Evolutionary conservation across 2,329 filamentous ascomycete species (phyloP), one percentile per base, ranked within the genome.

Genomic region (Exophiala bonariae): DNA sequence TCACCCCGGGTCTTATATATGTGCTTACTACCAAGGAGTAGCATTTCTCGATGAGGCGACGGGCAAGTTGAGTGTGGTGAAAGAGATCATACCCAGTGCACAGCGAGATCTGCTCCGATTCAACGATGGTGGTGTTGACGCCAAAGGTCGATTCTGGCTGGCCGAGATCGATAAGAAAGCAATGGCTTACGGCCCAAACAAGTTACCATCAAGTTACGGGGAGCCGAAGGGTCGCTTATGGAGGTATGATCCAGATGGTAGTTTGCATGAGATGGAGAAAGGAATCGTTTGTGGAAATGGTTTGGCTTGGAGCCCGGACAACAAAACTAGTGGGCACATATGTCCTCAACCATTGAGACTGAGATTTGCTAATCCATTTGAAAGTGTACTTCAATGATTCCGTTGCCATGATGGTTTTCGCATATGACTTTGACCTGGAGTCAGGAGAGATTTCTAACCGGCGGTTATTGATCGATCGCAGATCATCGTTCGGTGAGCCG

Each of bases 1-100:
- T 30, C 54, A 59, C n/a, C 59, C 63, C 3, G 62, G 65, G 2
- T 67, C 65, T 43, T 70, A 70, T 46, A 66, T 70, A 45, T 66
- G 61, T 31, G 66, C 66, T n/a, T 69, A 69, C 41, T 66, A 66
- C 53, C 61, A 63, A 42, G 67, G 66, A 3, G 60, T 69, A 10
- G 67, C 64, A 9, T 65, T 67, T 26, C 17, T 69, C 14, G 66
- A 70, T 49, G 66, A 69, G 50, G 54, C 51, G 23, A 68, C 61
- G 3, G 66, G 67, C 2, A 60, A 62, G 26, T 47, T 69, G 26
- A 61, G 68, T 16, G 56, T 69, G 4, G 45, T 67, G 37, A 63
- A 63, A 47, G 66, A 70, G 47, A 68, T 69, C 32, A 68, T 69
- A 37, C 60, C 61, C 0, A 60, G 57, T 2, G 47, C 51, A 1